Base-by-base conservation (phyloP, 2,329 filamentous ascomycete species). In the Penicillium sp. region DNA sequence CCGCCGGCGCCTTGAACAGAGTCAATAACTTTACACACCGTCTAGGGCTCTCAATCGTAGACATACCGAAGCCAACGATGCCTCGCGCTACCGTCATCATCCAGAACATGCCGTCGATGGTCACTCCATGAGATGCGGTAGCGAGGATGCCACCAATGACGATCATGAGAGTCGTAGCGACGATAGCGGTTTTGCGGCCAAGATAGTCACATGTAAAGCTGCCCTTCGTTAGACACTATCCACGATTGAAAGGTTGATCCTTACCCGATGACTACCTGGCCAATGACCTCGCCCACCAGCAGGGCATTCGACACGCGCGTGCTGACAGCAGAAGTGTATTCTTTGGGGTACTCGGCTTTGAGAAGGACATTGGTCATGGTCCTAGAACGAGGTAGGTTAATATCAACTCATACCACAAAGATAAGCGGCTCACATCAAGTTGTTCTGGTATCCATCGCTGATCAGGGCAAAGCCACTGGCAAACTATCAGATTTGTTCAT, bases 41-140 rank as follows among this genome's bases (percentile, higher is more conserved):
- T 4, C 6, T 27, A 13, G 25, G 10, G 25, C 4, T 27, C n/a
- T n/a, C n/a, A n/a, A n/a, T n/a, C n/a, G 25, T 5, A 11, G 4
- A 27, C 6, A 26, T 42, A 30, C 71, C 71, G 12, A 74, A 69
- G 2, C 71, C 69, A 9, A 68, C 65, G 13, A 72, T 59, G 4
- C 72, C 72, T 28, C 72, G 64, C 4, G 70, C 64, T 12, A 74
- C 55, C 0, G 68, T 72, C 60, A 74, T 59, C 65, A 74, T 74
- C 70, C 71, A 74, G 38, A 73, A 70, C 69, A 75, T 74, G 39
- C 68, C 69, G 12, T 67, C 42, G 20, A 68, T 64, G 2, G 70
- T 73, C 4, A 57, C 47, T 7, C 71, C 71, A 38, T 69, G 55
- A 0, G 68, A 59, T 3, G 68, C 71, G 0, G 66, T 68, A 1